phyloP scores from a whole-genome alignment of 257 asterid species.

The Gentiana straminea region DNA sequence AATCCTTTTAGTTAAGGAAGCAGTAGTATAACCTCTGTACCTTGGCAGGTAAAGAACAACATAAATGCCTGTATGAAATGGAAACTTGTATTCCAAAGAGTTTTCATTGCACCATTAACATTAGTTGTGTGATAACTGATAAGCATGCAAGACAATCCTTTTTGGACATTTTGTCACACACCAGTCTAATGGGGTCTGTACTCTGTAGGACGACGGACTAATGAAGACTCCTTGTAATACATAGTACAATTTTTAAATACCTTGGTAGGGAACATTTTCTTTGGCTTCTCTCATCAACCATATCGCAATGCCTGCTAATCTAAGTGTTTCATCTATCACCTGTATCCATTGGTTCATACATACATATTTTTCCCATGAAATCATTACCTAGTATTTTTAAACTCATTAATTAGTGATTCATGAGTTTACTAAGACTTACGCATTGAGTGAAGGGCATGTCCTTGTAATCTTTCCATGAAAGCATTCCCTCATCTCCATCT shows the following conservation, averaged over 20 bases:
- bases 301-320: slow-evolving; percentile 82
- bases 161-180: no score
- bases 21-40: no score
- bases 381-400: no score
- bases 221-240: background rate
- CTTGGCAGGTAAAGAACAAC: no score
- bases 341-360: slow-evolving; percentile 10
- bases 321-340: slow-evolving; percentile 87
- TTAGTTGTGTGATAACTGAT: no score
- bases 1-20: background rate
- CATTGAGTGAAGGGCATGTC: slow-evolving; percentile 84
- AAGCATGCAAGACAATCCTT: no score
- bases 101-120: no score
- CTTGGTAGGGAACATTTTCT: slow-evolving; percentile 51
- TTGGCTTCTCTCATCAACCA: slow-evolving; percentile 96
- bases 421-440: slow-evolving; percentile 26
- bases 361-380: no score
- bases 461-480: slow-evolving; percentile 76
- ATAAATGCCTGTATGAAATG: no score
- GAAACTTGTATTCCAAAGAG: no score
- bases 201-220: no score
- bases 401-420: background rate
- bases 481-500: slow-evolving; percentile 31
- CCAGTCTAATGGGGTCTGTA: no score
- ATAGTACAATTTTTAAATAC: slow-evolving; percentile 17